phyloP scores from a whole-genome alignment of 2,329 filamentous ascomycete genomes.

The Exutisphaerella laricina region DNA sequence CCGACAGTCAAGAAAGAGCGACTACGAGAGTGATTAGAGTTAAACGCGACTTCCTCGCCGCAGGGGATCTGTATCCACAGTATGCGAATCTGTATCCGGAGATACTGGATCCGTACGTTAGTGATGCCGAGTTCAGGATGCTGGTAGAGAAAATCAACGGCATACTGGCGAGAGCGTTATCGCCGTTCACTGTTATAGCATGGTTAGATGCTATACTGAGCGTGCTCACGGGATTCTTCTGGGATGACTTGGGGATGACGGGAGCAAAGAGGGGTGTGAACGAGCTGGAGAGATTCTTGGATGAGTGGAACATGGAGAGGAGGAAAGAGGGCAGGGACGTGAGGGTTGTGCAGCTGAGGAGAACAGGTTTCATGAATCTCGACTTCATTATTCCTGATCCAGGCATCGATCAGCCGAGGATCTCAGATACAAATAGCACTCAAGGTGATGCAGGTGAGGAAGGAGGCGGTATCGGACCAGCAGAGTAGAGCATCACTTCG shows the following conservation, averaged over 20 bases:
- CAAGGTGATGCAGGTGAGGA: too few relatives aligned
- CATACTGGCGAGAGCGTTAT: slow-evolving; percentile 69
- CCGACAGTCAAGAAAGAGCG: slow-evolving; percentile 66
- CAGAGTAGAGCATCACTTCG: too few relatives aligned
- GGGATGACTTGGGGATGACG: slow-evolving; percentile 82
- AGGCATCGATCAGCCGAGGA: slow-evolving; percentile 55
- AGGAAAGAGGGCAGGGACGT: slow-evolving; percentile 57
- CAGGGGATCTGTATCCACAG: slow-evolving; percentile 83
- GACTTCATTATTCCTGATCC: slow-evolving; percentile 79
- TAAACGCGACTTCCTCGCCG: slow-evolving; percentile 78
- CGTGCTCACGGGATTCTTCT: slow-evolving; percentile 83
- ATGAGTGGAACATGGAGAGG: slow-evolving; percentile 72
- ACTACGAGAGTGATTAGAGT: slow-evolving; percentile 88
- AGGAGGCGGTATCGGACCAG: too few relatives aligned
- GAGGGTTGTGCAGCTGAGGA: slow-evolving; percentile 69
- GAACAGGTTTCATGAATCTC: slow-evolving; percentile 82
- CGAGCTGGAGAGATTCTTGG: slow-evolving; percentile 72
- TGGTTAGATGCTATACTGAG: slow-evolving; percentile 75
- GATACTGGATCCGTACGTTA: slow-evolving; percentile 79
- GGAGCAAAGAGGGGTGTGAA: slow-evolving; percentile 66
- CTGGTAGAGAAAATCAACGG: slow-evolving; percentile 78
- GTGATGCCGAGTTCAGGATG: slow-evolving; percentile 78
- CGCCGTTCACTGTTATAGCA: slow-evolving; percentile 70
- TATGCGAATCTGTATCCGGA: slow-evolving; percentile 96
- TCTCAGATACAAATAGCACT: too few relatives aligned